Evolutionary conservation across 1,284 basidiomycete genomes (phyloP).

Genomic region (Fomitopsis palustris): DNA sequence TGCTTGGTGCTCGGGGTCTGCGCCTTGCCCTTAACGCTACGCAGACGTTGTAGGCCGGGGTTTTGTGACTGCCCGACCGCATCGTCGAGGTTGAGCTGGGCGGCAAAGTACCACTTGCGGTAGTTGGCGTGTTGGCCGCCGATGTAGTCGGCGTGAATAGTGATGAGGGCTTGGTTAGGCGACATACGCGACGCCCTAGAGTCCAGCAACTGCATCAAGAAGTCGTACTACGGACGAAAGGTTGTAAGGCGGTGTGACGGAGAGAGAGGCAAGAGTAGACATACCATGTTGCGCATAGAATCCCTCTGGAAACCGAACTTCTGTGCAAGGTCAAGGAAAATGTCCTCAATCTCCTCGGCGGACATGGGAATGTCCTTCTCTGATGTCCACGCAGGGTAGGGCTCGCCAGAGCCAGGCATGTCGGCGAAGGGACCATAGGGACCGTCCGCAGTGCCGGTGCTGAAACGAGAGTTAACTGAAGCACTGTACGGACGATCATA

Average conservation of each 20-base stretch:
- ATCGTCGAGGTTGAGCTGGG: conserved; percentile 98
- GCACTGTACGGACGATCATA: conserved; percentile 29
- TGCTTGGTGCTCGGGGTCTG: conserved; percentile 76
- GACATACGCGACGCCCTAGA: conserved; percentile 97
- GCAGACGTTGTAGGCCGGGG: conserved; percentile 86
- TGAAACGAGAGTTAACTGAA: conserved; percentile 37
- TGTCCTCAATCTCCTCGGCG: conserved; percentile 98
- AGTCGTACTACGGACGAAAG: conserved; percentile 73
- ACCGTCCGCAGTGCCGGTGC: conserved; percentile 44
- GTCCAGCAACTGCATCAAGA: conserved; percentile 97
- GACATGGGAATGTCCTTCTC: conserved; percentile 95
- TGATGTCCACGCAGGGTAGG: conserved; percentile 93
- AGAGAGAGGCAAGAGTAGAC: conserved; percentile 18
- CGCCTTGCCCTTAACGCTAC: conserved; percentile 69
- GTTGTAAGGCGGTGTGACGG: not conserved
- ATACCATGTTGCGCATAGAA: conserved; percentile 86
- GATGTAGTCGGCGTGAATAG: conserved; percentile 97
- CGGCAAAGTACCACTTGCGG: conserved; percentile 99
- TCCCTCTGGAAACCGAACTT: conserved; percentile 99
- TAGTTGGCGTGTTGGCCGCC: conserved; percentile 97
- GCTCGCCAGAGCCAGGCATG: conserved; percentile 53
- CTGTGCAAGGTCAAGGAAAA: conserved; percentile 97
- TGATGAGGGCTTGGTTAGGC: conserved; percentile 94
- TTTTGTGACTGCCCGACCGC: conserved; percentile 96
- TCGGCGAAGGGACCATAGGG: conserved; percentile 56